Percentiles rank a stretch among this genome's conserved stretches.
Evolutionary conservation across 768 basidiomycete genomes (phyloP).

Genomic region (Hypholoma fasciculare): DNA sequence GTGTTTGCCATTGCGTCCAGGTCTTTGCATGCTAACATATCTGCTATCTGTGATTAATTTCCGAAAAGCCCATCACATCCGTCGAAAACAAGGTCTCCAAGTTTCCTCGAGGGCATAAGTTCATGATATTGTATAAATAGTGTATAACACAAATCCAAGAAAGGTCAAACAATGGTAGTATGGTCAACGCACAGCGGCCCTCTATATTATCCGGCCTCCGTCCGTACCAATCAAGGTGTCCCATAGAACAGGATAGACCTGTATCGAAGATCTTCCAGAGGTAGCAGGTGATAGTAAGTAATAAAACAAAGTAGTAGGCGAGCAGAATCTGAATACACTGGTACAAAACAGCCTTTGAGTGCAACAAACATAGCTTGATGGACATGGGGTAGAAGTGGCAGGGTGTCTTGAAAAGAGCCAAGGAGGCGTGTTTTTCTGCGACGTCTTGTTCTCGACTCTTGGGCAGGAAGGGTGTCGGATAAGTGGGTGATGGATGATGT

Average conservation of each 20-base stretch:
- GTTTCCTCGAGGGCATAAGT: not conserved
- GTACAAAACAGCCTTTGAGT: no score
- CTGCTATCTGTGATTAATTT: no score
- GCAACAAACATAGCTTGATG: no score
- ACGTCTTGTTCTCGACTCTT: not conserved
- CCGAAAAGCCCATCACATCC: no score
- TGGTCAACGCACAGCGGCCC: not conserved
- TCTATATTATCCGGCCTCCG: not conserved
- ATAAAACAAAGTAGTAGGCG: not conserved
- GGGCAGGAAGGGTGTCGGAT: not conserved
- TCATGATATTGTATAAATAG: not conserved
- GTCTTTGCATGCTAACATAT: no score
- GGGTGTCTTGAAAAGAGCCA: not conserved
- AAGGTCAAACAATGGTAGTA: not conserved
- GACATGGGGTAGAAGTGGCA: not conserved
- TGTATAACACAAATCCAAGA: constrained; percentile 3
- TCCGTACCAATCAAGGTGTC: not conserved
- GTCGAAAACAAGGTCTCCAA: not conserved
- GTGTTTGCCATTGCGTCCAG: no score
- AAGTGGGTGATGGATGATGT: not conserved
- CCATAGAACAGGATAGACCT: not conserved
- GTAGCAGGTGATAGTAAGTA: not conserved
- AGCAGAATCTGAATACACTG: not conserved
- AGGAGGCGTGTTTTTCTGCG: not conserved
- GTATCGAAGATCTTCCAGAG: not conserved